Evolutionary conservation across 352 stramenopile genomes (phyloP), one percentile per base, ranked within the genome.

Genomic region (Phytopythium vexans): DNA sequence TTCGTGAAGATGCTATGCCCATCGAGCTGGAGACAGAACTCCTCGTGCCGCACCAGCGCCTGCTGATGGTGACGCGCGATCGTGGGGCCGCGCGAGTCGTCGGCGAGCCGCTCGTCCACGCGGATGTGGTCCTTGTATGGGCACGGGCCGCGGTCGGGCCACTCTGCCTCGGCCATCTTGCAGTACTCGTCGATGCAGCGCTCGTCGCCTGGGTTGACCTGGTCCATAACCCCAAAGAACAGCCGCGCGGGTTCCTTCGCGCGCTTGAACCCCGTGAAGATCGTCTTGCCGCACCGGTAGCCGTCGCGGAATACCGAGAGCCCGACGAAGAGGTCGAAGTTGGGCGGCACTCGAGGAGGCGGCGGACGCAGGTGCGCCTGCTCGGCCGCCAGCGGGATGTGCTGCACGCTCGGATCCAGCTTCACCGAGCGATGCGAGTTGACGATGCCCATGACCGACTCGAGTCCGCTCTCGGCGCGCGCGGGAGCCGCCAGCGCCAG

Each of bases 1-100:
- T 92, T 92, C 21, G 85, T 92, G 50, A 94, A 94, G 60, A 94
- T 88, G 39, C 76, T 89, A 67, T 94, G 85, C 4, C 80, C 80
- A 36, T 94, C 85, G 5, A 94, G 66, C 53, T 92, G 82, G 31
- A 94, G 74, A 62, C 84, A 94, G 42, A 94, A 94, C 53, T 92
- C 85, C 41, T 94, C 77, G 40, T 87, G 49, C 34, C 64, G 56
- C 3, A 94, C 58, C 5, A 94, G 73, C 49, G 92, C 81, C 51
- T 94, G 84, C 60, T 94, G 84, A 48, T 82, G 80, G 64, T 89
- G 68, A n/a, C 84, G 80, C 45, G 84, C 84, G 7, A 90, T 66
- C 48, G 84, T 94, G 12, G 82, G 82, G 4, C 84, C 84, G 12
- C 82, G 74, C 50, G 84, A 92, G 57, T 92, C 78, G 52, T 81